These are phyloP conservation scores for Chloris gayana DNA, from an alignment of 176 grass and related monocot genomes.

Conservation along the genomic window DNA sequence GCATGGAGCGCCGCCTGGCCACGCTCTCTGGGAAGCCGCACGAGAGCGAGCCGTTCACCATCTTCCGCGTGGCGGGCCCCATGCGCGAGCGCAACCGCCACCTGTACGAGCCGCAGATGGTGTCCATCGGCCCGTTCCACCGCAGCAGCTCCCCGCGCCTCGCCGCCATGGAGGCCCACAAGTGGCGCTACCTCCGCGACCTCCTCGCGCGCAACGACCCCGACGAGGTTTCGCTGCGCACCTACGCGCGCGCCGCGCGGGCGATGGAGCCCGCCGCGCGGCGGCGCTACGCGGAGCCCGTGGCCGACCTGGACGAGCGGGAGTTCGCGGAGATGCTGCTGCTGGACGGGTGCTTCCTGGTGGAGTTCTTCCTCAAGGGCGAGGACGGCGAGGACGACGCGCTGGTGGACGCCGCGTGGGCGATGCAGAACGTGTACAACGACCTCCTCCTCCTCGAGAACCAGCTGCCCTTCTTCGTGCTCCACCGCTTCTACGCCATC, in stretches of 20 bases:
- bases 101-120: slow-evolving; percentile 50
- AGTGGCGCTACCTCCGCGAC: slow-evolving; percentile 57
- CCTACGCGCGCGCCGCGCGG: slow-evolving; percentile 35
- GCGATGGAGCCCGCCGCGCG: slow-evolving; percentile 31
- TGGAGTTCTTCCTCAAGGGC: slow-evolving; percentile 54
- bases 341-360: slow-evolving; percentile 64
- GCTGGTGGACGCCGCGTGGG: slow-evolving; percentile 43
- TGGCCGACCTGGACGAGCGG: not conserved
- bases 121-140: slow-evolving; percentile 58
- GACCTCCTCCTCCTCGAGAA: slow-evolving; percentile 63
- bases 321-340: slow-evolving; percentile 66
- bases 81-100: slow-evolving; percentile 58
- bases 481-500: slow-evolving; percentile 46
- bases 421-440: slow-evolving; percentile 48
- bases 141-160: slow-evolving; percentile 38
- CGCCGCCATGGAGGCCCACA: slow-evolving; percentile 57
- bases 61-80: slow-evolving; percentile 50
- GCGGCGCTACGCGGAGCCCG: slow-evolving; percentile 47
- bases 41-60: slow-evolving; percentile 55
- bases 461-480: slow-evolving; percentile 55
- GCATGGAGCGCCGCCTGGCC: slow-evolving; percentile 27
- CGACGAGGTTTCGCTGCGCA: slow-evolving; percentile 12
- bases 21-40: slow-evolving; percentile 36
- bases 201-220: slow-evolving; percentile 43
- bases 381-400: slow-evolving; percentile 44